These are phyloP conservation scores for Corinectria fuckeliana DNA, from an alignment of 2,329 filamentous ascomycete genomes.

Conservation along the genomic window DNA sequence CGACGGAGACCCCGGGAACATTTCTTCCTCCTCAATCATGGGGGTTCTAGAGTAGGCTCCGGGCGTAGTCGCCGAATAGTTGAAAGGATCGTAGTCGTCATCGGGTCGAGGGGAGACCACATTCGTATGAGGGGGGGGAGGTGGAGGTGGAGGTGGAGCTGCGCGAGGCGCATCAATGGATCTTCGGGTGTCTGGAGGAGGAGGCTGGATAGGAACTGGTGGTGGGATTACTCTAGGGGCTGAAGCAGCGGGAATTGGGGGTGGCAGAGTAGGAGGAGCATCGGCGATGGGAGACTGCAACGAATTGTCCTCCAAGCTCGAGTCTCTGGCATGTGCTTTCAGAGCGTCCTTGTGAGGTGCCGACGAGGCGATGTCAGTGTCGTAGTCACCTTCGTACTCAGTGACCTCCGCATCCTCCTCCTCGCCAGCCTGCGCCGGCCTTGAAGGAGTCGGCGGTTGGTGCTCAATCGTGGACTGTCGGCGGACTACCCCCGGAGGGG, in stretches of 20 bases:
- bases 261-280: slow-evolving; percentile 54
- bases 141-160: slow-evolving; percentile 59
- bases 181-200: slow-evolving; percentile 59
- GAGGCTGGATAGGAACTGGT: slow-evolving; percentile 68
- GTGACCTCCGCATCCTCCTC: slow-evolving; percentile 81
- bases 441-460: slow-evolving; percentile 49
- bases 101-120: slow-evolving; percentile 55
- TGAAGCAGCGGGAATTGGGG: slow-evolving; percentile 61
- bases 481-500: slow-evolving; percentile 62
- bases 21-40: slow-evolving; percentile 53
- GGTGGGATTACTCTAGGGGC: slow-evolving; percentile 69
- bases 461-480: slow-evolving; percentile 67
- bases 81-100: slow-evolving; percentile 75
- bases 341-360: slow-evolving; percentile 93
- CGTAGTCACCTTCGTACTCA: slow-evolving; percentile 97
- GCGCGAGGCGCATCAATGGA: slow-evolving; percentile 76
- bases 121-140: slow-evolving; percentile 64
- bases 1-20: slow-evolving; percentile 57
- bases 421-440: slow-evolving; percentile 57
- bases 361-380: slow-evolving; percentile 94
- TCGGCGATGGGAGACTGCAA: slow-evolving; percentile 62
- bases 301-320: slow-evolving; percentile 75
- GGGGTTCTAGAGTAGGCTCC: slow-evolving; percentile 45
- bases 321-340: slow-evolving; percentile 79
- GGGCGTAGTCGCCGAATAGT: slow-evolving; percentile 52